phyloP scores from a whole-genome alignment of 352 stramenopile genomes.

The Phytophthora melonis region DNA sequence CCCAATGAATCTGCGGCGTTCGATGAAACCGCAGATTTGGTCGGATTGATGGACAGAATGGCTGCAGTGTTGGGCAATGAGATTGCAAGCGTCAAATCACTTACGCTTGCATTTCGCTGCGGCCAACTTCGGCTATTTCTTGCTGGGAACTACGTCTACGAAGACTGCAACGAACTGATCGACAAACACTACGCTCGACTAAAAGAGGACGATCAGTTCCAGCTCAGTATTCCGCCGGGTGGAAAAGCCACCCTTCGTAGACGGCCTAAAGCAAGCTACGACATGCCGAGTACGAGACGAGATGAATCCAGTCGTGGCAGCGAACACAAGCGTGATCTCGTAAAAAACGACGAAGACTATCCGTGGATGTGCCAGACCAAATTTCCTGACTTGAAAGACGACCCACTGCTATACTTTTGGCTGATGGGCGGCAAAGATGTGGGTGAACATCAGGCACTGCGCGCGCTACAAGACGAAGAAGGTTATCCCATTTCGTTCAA shows the following conservation, averaged over 20 bases:
- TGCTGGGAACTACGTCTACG: not conserved
- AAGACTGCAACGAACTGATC: not conserved
- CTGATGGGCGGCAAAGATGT: conserved; percentile 3
- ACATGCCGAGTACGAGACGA: not conserved
- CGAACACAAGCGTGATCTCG: not conserved
- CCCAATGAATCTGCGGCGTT: not conserved
- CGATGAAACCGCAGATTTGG: not conserved
- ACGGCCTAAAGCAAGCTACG: not conserved
- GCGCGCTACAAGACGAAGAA: not conserved
- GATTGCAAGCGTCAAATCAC: not conserved
- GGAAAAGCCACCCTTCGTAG: not conserved
- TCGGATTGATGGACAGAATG: not conserved
- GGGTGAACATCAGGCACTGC: not conserved
- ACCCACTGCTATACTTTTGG: not conserved
- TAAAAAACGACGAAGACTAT: conserved; percentile 1
- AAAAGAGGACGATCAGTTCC: not conserved
- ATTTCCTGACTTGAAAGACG: not conserved
- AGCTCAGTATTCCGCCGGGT: not conserved
- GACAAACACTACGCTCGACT: conserved; percentile 1
- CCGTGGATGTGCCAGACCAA: not conserved
- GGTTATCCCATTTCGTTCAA: not conserved
- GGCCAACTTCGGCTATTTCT: conserved; percentile 1
- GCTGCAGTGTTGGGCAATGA: not conserved
- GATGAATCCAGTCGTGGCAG: not conserved
- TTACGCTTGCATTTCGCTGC: not conserved